Evolutionary conservation across 257 asterid species (phyloP), one percentile per base, ranked within the genome.

Genomic region (Petrea volubilis): DNA sequence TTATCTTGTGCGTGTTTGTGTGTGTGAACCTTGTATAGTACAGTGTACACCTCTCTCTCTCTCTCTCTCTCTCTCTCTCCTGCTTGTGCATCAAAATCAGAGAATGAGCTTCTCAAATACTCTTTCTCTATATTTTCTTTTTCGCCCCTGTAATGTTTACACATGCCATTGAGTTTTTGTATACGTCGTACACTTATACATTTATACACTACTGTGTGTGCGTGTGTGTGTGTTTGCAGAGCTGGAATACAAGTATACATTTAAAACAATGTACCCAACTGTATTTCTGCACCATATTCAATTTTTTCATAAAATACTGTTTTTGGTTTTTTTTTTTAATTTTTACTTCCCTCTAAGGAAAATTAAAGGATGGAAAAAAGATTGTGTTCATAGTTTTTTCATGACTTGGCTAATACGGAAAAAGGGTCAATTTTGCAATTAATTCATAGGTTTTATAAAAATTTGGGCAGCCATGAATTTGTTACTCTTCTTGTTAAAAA

Each of bases 51-150:
- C 67, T 65, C 72, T 52, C 81, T 56, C 77, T 71, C 82, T 72
- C 77, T 72, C 79, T 68, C 75, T 74, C 74, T 67, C 81, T 64
- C 65, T 70, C 81, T 75, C 78, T 66, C 79, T 72, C 80, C 44
- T 77, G 64, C 74, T 57, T 71, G 13, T 25, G 88, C 92, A 88
- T 84, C 89, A 86, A 88, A 91, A 86, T 89, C 89, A 89, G 93
- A 84, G 92, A 67, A 74, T 85, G 81, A 81, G 85, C 96, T 87
- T 87, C 90, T 70, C 93, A 60, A 50, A 78, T 84, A 87, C 95
- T 64, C 80, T 70, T 57, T 36, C 70, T 33, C 51, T 50, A n/a
- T 72, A 67, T 53, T 60, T 70, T 52, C n/a, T n/a, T 51, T 46
- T 52, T 17, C 69, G 5, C 64, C 14, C 24, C 21, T 56, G 75